Evolutionary conservation across 768 basidiomycete genomes (phyloP), one percentile per base, ranked within the genome.

Genomic region (Daedaleopsis sinensis): DNA sequence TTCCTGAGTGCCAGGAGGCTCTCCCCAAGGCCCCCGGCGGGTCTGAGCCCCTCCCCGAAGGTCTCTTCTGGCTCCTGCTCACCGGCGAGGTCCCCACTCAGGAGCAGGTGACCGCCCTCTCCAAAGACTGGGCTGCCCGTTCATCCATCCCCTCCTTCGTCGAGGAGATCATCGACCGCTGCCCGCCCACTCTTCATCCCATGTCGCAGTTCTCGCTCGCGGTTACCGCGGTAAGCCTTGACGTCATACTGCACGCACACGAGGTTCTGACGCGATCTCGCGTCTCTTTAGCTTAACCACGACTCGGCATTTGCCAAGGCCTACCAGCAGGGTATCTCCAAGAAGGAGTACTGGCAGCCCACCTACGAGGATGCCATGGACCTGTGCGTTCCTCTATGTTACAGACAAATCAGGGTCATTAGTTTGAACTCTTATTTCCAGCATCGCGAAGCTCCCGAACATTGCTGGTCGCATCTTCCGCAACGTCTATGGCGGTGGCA

Each of bases 141-240:
- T 88, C 94, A 43, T 84, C 88, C 49, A 86, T 98, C 64, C 95
- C 96, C 48, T 89, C 91, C 62, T 96, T 96, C 68, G 91, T 98
- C n/a, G 95, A 98, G 77, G 95, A 97, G 71, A 84, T 97, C 68
- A 84, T 98, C 54, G 96, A 98, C 80, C 79, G 94, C 74, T 94
- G 92, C 77, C 92, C 92, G 19, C 88, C 91, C 53, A 96, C 94
- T 16, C 85, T 98, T 48, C 96, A 98, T 76, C 96, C 96, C 65
- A 98, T 98, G 96, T 94, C 91, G 76, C 96, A 98, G 79, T 97
- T 98, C 80, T 91, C 90, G 73, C 80, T 97, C 72, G 96, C 96
- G 61, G 93, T 96, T 68, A 98, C 96, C 66, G 95, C 96, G 35
- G 90, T 91, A 72, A 47, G 84, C 77, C 24, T 59, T 64, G 62